phyloP scores from a whole-genome alignment of 2,329 filamentous ascomycete species.

The Elsinoe perseae region DNA sequence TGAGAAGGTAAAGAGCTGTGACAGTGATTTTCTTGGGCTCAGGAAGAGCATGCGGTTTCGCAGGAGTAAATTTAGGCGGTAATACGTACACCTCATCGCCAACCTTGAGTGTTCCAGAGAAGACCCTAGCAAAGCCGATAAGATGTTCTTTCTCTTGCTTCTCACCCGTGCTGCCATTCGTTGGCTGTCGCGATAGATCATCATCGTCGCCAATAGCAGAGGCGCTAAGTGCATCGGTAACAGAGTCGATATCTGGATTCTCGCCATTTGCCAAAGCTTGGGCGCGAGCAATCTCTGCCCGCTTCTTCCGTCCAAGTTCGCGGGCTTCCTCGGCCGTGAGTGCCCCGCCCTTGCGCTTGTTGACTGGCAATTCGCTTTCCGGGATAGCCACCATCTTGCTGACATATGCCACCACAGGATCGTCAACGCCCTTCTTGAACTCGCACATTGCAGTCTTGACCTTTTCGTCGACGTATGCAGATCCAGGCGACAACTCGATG shows the following conservation, averaged over 20 bases:
- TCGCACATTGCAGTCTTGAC: conserved; percentile 74
- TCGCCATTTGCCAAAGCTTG: conserved; percentile 51
- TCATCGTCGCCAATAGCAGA: conserved; percentile 51
- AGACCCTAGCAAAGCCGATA: conserved; percentile 89
- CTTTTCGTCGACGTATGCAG: conserved; percentile 57
- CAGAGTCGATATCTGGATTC: conserved; percentile 45
- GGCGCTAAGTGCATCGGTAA: conserved; percentile 54
- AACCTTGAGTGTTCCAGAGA: conserved; percentile 80
- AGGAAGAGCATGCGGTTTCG: conserved; percentile 61
- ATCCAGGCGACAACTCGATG: conserved; percentile 70
- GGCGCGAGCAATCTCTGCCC: conserved; percentile 76
- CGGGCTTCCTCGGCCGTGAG: conserved; percentile 84
- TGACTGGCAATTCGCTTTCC: conserved; percentile 82
- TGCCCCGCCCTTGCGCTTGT: conserved; percentile 63
- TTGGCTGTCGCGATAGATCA: conserved; percentile 18
- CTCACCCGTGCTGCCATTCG: conserved; percentile 34
- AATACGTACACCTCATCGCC: conserved; percentile 88
- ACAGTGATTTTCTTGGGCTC: conserved; percentile 76
- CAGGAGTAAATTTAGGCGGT: conserved; percentile 85
- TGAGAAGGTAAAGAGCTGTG: conserved; percentile 84
- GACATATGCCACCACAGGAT: conserved; percentile 85
- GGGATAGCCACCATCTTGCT: conserved; percentile 98
- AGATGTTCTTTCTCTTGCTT: conserved; percentile 68
- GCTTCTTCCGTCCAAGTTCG: conserved; percentile 78
- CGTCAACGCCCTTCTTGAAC: conserved; percentile 62